These are phyloP conservation scores for Amphirosellinia nigrospora DNA, from an alignment of 495 filamentous ascomycete genomes.

Conservation along the genomic window DNA sequence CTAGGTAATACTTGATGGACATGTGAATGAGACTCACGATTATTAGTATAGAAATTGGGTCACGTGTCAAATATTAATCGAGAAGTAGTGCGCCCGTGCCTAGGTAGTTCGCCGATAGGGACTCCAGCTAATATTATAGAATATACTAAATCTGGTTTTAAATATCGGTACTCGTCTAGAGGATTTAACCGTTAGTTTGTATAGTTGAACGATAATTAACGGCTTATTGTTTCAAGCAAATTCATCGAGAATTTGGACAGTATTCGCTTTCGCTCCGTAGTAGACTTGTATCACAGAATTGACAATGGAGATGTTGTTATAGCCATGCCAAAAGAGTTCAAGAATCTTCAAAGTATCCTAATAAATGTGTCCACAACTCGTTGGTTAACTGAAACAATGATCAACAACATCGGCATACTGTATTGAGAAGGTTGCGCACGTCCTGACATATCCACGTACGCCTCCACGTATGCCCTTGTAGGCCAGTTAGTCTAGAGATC, in stretches of 20 bases:
- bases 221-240: background rate
- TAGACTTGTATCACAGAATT: background rate
- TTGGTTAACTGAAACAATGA: background rate
- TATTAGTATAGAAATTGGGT: background rate
- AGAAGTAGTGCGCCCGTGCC: background rate
- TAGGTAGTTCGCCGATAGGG: no score
- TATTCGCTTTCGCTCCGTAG: background rate
- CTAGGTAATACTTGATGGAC: background rate
- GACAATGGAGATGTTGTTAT: background rate
- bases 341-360: background rate
- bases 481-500: background rate
- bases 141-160: background rate
- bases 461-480: background rate
- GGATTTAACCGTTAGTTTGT: background rate
- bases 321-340: background rate
- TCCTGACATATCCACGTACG: slow-evolving; percentile 4
- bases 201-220: background rate
- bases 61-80: background rate
- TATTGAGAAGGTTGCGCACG: background rate
- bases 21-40: background rate
- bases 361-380: background rate
- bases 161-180: background rate
- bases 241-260: background rate
- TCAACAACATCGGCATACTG: background rate
- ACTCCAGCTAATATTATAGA: background rate